Conservation (phyloP, 352 stramenopile genomes). For the Plasmopara viticola region DNA sequence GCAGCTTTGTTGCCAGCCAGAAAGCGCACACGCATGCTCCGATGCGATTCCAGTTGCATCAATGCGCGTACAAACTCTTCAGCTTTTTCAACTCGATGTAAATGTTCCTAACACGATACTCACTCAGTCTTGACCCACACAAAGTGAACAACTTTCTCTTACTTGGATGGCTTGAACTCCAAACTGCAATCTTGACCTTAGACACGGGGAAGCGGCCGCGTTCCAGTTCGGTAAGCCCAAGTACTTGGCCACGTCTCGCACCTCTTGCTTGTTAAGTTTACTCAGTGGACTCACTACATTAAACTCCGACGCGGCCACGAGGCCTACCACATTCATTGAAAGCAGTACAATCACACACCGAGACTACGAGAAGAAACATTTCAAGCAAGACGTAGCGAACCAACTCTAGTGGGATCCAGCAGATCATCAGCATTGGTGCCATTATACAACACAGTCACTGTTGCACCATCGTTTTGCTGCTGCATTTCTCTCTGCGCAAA, state of each 20-base stretch:
- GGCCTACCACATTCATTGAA: conserved; percentile 27
- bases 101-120: conserved; percentile 38
- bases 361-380: no score
- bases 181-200: conserved; percentile 92
- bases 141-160: conserved; percentile 15
- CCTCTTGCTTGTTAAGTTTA: conserved; percentile 86
- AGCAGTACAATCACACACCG: no score
- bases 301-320: conserved; percentile 92
- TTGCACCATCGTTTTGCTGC: conserved; percentile 5
- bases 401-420: conserved; percentile 87
- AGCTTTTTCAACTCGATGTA: conserved; percentile 59
- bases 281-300: conserved; percentile 89
- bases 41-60: conserved; percentile 35
- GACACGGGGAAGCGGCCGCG: conserved; percentile 91
- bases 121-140: background rate
- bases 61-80: conserved; percentile 54
- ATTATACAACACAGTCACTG: conserved; percentile 88
- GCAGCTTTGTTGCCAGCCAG: conserved; percentile 62
- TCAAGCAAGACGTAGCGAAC: conserved; percentile 8
- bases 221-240: conserved; percentile 95
- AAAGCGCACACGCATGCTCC: conserved; percentile 75
- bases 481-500: conserved; percentile 40
- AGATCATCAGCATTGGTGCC: conserved; percentile 96
- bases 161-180: conserved; percentile 89
- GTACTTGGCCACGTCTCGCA: conserved; percentile 82